A percentile compares a stretch with the other conserved stretches of the same genome.
These are phyloP conservation scores for Mycena polygramma DNA, from an alignment of 768 basidiomycete species.

Conservation along the genomic window DNA sequence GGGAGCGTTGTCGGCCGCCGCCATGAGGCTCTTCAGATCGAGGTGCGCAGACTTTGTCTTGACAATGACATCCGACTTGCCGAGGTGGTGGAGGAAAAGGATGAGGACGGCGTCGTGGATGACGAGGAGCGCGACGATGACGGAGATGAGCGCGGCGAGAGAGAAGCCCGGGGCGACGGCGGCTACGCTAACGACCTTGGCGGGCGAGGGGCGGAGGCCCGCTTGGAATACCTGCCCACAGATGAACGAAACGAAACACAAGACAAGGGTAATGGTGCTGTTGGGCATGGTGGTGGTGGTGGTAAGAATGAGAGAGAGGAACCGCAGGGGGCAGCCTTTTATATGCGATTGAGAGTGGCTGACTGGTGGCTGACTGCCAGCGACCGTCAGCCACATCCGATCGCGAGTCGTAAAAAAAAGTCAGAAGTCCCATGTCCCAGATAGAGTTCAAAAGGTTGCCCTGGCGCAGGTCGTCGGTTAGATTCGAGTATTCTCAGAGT, in stretches of 20 bases:
- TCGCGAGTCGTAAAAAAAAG: not conserved
- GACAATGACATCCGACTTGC: no score
- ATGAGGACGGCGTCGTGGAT: not conserved
- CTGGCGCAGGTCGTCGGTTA: no score
- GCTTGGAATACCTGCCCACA: not conserved
- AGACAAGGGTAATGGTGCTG: not conserved
- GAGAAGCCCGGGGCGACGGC: not conserved
- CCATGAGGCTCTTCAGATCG: not conserved
- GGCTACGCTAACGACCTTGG: no score
- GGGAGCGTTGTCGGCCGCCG: no score
- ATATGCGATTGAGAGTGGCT: not conserved
- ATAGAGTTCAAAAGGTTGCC: no score
- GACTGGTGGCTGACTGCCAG: not conserved
- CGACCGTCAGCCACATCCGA: not conserved
- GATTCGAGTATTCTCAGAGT: no score
- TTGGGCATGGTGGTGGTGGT: slow-evolving; percentile 11
- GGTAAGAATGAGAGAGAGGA: not conserved
- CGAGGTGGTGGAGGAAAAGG: not conserved
- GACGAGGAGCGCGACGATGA: not conserved
- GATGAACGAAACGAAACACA: not conserved
- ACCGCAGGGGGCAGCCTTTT: not conserved
- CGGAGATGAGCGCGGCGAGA: not conserved
- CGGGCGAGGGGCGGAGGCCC: no score
- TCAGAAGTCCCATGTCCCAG: not conserved
- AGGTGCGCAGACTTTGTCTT: no score